phyloP scores from a whole-genome alignment of 2,329 filamentous ascomycete genomes.

The Aspergillus luchuensis region DNA sequence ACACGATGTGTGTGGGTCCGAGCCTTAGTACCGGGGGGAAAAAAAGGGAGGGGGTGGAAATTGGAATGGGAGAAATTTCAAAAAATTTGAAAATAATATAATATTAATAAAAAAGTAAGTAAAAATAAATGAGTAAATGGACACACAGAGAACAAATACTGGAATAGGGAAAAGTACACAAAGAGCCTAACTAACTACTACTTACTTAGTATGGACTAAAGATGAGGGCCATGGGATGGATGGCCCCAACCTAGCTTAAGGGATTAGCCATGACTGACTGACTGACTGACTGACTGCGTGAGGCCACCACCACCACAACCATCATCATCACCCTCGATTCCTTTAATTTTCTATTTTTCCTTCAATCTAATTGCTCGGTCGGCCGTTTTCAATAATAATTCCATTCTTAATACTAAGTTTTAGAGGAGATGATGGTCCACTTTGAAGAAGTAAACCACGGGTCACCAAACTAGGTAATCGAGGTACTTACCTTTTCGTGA shows the following conservation, averaged over 20 bases:
- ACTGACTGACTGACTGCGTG: not conserved
- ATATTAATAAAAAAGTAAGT: not conserved
- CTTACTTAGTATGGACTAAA: too few relatives aligned
- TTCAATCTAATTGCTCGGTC: not conserved
- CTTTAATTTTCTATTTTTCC: not conserved
- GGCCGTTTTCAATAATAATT: too few relatives aligned
- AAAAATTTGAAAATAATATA: not conserved
- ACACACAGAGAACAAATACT: not conserved
- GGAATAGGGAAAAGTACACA: too few relatives aligned
- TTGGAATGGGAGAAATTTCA: not conserved
- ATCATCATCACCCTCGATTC: not conserved
- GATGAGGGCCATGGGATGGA: not conserved
- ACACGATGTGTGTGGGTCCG: slow-evolving; percentile 25
- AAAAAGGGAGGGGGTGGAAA: not conserved
- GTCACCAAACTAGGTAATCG: too few relatives aligned
- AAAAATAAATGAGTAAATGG: not conserved
- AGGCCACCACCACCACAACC: not conserved
- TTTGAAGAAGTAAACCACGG: too few relatives aligned
- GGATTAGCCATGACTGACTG: too few relatives aligned
- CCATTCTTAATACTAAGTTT: too few relatives aligned
- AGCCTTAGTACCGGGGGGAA: slow-evolving; percentile 7
- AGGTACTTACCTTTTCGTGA: too few relatives aligned
- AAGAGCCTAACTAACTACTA: too few relatives aligned
- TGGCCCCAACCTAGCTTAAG: not conserved
- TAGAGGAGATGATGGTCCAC: too few relatives aligned